Evolutionary conservation across 208 protist genomes (phyloP).

Genomic region (Leptomonas pyrrhocoris): DNA sequence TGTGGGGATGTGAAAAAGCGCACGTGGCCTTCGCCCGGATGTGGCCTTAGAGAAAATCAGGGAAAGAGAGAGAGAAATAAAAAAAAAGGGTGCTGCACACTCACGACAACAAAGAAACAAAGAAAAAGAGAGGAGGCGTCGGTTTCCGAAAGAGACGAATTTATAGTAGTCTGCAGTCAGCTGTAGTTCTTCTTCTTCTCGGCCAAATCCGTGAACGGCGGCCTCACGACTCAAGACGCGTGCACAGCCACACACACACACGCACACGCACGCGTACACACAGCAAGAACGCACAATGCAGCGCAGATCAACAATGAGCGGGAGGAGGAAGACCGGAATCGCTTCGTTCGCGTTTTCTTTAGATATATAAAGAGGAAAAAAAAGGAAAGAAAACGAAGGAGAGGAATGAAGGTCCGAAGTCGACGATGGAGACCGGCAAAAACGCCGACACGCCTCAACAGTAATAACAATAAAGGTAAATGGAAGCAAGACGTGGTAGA

Average conservation of each 20-base stretch:
- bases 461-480: too few species aligned
- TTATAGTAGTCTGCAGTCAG: conserved; percentile 3
- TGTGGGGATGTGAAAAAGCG: too few species aligned
- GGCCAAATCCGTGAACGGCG: background rate
- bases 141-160: too few species aligned
- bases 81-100: background rate
- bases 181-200: background rate
- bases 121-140: conserved; percentile 2
- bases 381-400: too few species aligned
- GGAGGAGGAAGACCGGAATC: conserved; percentile 6
- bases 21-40: conserved; percentile 7
- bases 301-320: conserved; percentile 8
- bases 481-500: background rate
- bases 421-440: too few species aligned
- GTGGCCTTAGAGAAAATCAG: background rate
- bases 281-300: too few species aligned
- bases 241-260: too few species aligned
- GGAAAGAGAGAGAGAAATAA: conserved; percentile 6
- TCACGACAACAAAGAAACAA: background rate
- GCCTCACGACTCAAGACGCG: too few species aligned
- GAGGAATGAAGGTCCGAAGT: too few species aligned
- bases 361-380: too few species aligned
- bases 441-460: too few species aligned
- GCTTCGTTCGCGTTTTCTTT: background rate
- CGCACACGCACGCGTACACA: too few species aligned